Conservation (phyloP, 805 yeast genomes). For the Candida sphagnicola region DNA sequence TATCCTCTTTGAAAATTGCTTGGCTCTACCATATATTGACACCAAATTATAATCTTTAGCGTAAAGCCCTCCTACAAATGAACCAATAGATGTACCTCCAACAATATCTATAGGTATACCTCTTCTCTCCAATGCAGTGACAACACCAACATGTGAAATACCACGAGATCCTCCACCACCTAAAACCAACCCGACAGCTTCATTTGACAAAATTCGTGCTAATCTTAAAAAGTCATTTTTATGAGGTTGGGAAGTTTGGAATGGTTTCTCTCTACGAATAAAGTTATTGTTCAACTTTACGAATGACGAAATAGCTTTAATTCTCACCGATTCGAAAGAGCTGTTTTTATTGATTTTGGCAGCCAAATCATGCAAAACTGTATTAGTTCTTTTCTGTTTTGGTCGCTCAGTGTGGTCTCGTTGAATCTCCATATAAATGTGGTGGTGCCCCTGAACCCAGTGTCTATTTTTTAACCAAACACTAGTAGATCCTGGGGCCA, state of each 20-base stretch:
- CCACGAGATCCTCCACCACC: constrained; percentile 99
- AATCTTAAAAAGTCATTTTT: constrained; percentile 86
- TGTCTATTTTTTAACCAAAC: constrained; percentile 79
- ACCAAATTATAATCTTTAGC: constrained; percentile 91
- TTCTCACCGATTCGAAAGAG: constrained; percentile 31
- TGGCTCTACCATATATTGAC: constrained; percentile 85
- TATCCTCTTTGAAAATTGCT: constrained; percentile 78
- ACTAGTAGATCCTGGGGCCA: constrained; percentile 80
- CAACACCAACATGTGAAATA: constrained; percentile 83
- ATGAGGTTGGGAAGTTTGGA: constrained; percentile 45
- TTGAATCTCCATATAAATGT: constrained; percentile 62
- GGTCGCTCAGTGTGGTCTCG: constrained; percentile 7
- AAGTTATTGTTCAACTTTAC: constrained; percentile 20
- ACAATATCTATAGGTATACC: constrained; percentile 92
- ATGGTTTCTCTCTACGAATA: constrained; percentile 15
- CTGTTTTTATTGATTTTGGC: constrained; percentile 30
- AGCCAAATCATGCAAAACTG: constrained; percentile 29
- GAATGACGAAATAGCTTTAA: constrained; percentile 24
- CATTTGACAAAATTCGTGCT: constrained; percentile 86
- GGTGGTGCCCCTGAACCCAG: constrained; percentile 95
- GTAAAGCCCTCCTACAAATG: constrained; percentile 92
- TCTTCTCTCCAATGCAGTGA: constrained; percentile 84
- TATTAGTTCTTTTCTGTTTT: neutral
- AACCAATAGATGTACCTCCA: constrained; percentile 96
- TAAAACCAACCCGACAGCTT: constrained; percentile 88